Evolutionary conservation across 371 early-diverging fungal genomes (phyloP).

Genomic region (Catenaria anguillulae): DNA sequence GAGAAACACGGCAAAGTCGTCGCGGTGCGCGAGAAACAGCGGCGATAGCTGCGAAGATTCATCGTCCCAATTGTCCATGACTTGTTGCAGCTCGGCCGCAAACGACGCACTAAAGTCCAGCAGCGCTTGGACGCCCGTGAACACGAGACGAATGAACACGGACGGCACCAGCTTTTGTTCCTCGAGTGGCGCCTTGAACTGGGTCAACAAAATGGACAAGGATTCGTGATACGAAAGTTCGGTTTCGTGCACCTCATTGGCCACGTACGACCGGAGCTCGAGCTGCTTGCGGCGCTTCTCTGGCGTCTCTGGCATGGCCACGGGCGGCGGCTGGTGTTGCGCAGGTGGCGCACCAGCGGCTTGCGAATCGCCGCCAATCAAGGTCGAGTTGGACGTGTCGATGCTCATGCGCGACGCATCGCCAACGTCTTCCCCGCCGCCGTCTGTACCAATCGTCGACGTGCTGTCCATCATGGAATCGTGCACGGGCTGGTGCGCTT

Average conservation of each 20-base stretch:
- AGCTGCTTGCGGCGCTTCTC: neutral
- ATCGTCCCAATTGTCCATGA: neutral
- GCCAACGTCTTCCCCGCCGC: no score
- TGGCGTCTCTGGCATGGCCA: no score
- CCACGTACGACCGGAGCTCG: neutral
- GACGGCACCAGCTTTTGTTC: neutral
- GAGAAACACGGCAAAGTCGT: neutral
- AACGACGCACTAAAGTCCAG: neutral
- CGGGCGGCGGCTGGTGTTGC: no score
- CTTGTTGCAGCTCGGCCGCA: neutral
- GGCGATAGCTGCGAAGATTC: neutral
- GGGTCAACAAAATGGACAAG: neutral
- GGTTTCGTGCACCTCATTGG: neutral
- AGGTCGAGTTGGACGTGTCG: no score
- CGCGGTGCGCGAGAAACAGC: neutral
- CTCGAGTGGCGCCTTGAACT: neutral
- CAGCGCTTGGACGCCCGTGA: neutral
- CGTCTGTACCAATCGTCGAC: no score
- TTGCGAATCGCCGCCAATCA: no score
- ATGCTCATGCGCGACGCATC: no score
- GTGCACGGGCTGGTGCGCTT: no score
- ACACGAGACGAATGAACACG: slow-evolving; percentile 1
- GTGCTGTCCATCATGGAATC: no score
- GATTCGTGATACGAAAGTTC: no score
- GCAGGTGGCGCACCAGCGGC: no score